Evolutionary conservation across 805 yeast species (phyloP).

Genomic region (Yarrowia divulgata): DNA sequence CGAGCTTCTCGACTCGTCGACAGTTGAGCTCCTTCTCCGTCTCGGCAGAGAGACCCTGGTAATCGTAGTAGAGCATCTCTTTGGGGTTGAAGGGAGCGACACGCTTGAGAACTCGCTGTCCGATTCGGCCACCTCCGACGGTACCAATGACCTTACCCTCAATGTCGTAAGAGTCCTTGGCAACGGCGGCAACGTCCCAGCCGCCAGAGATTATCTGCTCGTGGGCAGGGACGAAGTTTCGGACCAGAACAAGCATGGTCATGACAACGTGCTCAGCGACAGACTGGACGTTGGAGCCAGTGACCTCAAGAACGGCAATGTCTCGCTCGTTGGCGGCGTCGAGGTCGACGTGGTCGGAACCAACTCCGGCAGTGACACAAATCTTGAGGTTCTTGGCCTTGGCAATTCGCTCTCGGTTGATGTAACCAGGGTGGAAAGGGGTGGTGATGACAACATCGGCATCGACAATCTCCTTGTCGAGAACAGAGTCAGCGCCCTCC

Average conservation of each 20-base stretch:
- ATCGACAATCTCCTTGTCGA: conserved; percentile 9
- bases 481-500: conserved; percentile 4
- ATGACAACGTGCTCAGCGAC: conserved; percentile 9
- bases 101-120: conserved; percentile 14
- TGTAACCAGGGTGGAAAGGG: conserved; percentile 15
- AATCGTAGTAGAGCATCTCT: conserved; percentile 16
- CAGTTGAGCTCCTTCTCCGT: conserved; percentile 21
- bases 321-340: conserved; percentile 18
- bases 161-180: conserved; percentile 15
- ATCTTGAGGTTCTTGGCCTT: conserved; percentile 20
- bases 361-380: conserved; percentile 10
- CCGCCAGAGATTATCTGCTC: conserved; percentile 12
- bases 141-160: conserved; percentile 18
- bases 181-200: conserved; percentile 10
- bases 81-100: conserved; percentile 13
- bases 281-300: conserved; percentile 11
- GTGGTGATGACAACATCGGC: conserved; percentile 11
- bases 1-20: conserved; percentile 20
- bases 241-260: conserved; percentile 10
- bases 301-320: conserved; percentile 12
- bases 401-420: conserved; percentile 14
- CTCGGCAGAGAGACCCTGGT: conserved; percentile 7
- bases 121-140: conserved; percentile 17
- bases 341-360: conserved; percentile 12
- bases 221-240: conserved; percentile 14